These are phyloP conservation scores for Rubia yunnanensis DNA, from an alignment of 257 asterid species.

Conservation along the genomic window DNA sequence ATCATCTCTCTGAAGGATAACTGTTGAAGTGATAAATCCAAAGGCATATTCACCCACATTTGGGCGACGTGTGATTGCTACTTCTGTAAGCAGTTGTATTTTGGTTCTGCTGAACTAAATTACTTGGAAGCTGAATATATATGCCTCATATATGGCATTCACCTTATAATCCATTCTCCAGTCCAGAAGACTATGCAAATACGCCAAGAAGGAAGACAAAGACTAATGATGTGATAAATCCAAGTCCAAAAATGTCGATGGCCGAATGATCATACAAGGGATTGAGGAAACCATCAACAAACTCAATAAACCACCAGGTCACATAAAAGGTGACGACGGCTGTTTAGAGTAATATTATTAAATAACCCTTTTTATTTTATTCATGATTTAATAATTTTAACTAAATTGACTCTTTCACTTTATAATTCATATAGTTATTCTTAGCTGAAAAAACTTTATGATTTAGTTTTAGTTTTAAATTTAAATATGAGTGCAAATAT, in stretches of 20 bases:
- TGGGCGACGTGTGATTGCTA: constrained; percentile 76
- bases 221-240: constrained; percentile 68
- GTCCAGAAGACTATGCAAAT: constrained; percentile 80
- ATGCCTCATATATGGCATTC: constrained; percentile 77
- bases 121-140: constrained; percentile 90
- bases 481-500: too few species aligned
- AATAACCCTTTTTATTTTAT: too few species aligned
- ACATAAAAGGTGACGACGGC: constrained; percentile 77
- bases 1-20: constrained; percentile 82
- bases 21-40: constrained; percentile 85
- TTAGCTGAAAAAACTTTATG: too few species aligned
- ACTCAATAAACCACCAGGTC: constrained; percentile 93
- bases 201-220: constrained; percentile 74
- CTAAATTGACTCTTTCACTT: too few species aligned
- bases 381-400: too few species aligned
- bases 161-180: constrained; percentile 86
- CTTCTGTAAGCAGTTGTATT: constrained; percentile 86
- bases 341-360: too few species aligned
- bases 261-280: constrained; percentile 78
- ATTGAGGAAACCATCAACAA: constrained; percentile 94
- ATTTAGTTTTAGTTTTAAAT: too few species aligned
- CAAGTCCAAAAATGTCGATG: constrained; percentile 84
- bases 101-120: constrained; percentile 81
- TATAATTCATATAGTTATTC: too few species aligned
- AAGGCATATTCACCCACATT: constrained; percentile 92